Evolutionary conservation across 352 stramenopile species (phyloP).

Genomic region (Globisporangium irregulare): DNA sequence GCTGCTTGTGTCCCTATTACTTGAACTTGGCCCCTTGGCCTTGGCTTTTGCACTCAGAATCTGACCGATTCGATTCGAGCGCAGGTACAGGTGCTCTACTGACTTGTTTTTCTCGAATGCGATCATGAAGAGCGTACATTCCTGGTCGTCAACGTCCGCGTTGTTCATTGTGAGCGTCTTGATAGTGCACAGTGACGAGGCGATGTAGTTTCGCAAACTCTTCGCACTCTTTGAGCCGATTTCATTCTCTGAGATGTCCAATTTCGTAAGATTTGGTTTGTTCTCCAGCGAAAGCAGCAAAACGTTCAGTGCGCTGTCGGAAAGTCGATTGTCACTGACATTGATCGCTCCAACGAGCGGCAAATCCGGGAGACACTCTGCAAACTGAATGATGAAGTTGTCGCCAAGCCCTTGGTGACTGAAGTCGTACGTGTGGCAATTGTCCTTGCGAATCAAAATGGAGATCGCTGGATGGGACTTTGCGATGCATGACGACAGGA

Average conservation of each 20-base stretch:
- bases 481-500: slow-evolving; percentile 47
- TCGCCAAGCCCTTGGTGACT: slow-evolving; percentile 64
- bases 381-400: slow-evolving; percentile 58
- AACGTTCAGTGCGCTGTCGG: slow-evolving; percentile 43
- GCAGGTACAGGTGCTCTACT: slow-evolving; percentile 54
- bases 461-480: slow-evolving; percentile 40
- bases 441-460: slow-evolving; percentile 43
- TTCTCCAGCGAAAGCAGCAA: slow-evolving; percentile 60
- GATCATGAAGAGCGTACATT: slow-evolving; percentile 68
- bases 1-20: background rate
- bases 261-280: slow-evolving; percentile 55
- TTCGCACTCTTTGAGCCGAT: slow-evolving; percentile 41
- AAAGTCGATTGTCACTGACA: slow-evolving; percentile 55
- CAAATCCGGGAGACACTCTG: slow-evolving; percentile 51
- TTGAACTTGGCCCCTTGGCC: background rate
- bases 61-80: slow-evolving; percentile 74
- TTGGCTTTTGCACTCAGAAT: slow-evolving; percentile 26
- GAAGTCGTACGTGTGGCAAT: slow-evolving; percentile 48
- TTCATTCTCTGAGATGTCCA: slow-evolving; percentile 65
- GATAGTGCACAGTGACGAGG: slow-evolving; percentile 59
- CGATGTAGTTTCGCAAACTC: slow-evolving; percentile 56
- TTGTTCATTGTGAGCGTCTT: slow-evolving; percentile 52
- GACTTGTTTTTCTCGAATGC: slow-evolving; percentile 76
- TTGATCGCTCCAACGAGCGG: slow-evolving; percentile 70
- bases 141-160: slow-evolving; percentile 54